A percentile compares a stretch with the other conserved stretches of the same genome.
Evolutionary conservation across 139 green algal species (phyloP).

Genomic region (Tetratostichococcus sp.): DNA sequence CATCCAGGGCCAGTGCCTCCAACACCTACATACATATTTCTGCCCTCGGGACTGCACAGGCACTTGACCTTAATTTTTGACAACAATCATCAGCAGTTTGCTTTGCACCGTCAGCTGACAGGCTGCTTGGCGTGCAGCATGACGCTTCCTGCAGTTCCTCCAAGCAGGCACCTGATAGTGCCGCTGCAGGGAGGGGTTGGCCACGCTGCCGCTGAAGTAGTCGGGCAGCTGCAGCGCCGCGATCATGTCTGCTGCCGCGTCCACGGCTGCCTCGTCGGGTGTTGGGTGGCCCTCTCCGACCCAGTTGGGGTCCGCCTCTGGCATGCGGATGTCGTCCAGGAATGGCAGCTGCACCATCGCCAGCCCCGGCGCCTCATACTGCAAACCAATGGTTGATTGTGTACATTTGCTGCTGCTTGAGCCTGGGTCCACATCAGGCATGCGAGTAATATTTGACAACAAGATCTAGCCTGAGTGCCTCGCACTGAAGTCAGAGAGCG

Average conservation of each 20-base stretch:
- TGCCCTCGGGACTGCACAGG: background rate
- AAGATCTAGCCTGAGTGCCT: no score
- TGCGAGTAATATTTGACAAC: no score
- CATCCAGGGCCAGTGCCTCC: conserved; percentile 24
- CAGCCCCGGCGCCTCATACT: conserved; percentile 36
- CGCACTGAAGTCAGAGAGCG: no score
- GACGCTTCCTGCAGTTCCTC: background rate
- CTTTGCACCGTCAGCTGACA: no score
- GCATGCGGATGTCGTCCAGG: conserved; percentile 41
- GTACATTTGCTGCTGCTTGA: background rate
- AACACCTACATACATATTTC: conserved; percentile 20
- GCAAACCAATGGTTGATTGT: background rate
- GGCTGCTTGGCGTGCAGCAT: background rate
- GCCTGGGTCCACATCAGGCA: no score
- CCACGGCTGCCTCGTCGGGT: conserved; percentile 9
- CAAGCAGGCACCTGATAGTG: conserved; percentile 27
- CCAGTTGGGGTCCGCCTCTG: conserved; percentile 30
- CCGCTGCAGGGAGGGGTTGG: conserved; percentile 39
- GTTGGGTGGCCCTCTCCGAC: conserved; percentile 6
- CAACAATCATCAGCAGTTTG: no score
- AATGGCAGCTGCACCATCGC: conserved; percentile 47
- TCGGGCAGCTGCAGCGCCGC: conserved; percentile 13
- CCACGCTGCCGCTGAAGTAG: conserved; percentile 10
- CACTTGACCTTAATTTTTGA: background rate
- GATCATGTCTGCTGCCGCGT: conserved; percentile 20